These are phyloP conservation scores for Beauveria sp. DNA, from an alignment of 2,329 filamentous ascomycete species.

Conservation along the genomic window DNA sequence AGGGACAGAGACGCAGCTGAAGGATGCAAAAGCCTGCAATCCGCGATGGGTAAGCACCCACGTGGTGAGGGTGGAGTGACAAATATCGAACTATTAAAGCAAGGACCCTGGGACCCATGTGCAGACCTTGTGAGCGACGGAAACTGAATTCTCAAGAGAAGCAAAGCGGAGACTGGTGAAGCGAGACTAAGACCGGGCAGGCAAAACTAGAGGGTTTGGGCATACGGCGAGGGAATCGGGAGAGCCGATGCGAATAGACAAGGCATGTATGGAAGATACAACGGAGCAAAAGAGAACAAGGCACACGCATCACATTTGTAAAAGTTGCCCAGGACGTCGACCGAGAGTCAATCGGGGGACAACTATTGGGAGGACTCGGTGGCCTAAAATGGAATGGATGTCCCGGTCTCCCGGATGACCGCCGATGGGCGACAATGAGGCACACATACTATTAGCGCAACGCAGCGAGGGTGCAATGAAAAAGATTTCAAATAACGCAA, in stretches of 20 bases:
- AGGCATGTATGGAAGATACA: not conserved
- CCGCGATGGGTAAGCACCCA: constrained; percentile 4
- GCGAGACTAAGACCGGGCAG: not conserved
- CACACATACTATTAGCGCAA: not conserved
- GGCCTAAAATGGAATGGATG: not conserved
- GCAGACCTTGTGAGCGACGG: not conserved
- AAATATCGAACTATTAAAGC: not conserved
- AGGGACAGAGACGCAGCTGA: not conserved
- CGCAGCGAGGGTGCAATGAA: not conserved
- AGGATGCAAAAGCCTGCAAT: constrained; percentile 5
- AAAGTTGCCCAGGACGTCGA: not conserved
- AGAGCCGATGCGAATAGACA: not conserved
- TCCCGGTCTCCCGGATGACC: not conserved
- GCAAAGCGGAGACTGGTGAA: not conserved
- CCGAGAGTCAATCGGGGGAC: not conserved
- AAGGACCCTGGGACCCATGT: not conserved
- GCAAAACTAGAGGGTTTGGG: not conserved
- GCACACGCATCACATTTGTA: not conserved
- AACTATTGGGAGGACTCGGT: constrained; percentile 7
- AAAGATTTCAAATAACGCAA: not conserved
- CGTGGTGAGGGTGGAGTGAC: not conserved
- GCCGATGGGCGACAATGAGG: not conserved
- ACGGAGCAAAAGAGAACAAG: not conserved
- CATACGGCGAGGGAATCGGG: not conserved
- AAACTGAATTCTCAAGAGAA: not conserved